Evolutionary conservation across 371 early-diverging fungal genomes (phyloP), one percentile per base, ranked within the genome.

Genomic region (Mortierella sp.): DNA sequence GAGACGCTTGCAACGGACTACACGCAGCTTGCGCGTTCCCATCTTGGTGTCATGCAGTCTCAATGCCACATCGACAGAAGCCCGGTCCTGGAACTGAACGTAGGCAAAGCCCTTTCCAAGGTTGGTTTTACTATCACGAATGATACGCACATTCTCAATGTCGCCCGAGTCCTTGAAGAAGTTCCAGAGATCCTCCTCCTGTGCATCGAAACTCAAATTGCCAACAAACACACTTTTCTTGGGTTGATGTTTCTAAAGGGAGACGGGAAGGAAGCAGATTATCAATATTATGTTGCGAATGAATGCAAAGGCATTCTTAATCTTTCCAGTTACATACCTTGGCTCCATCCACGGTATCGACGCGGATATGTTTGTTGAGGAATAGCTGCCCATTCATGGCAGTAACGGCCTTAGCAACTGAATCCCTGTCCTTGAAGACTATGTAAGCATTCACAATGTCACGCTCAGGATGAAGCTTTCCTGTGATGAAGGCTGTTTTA

Each of bases 51-150:
- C 94, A 57, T 93, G 83, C 48, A 95, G 81, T 64, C 90, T 89
- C 51, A 96, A 72, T 3, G 96, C 96, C 55, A 95, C 79, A 16
- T 84, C 82, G 13, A 96, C 94, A 12, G 89, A 65, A 12, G 88
- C 85, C 31, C 86, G 85, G 47, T 90, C 89, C 67, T 85, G 71
- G 68, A 93, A 93, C 68, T 90, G 89, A 34, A 93, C 95, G 78
- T 95, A 97, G 0, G 90, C 97, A 74, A 96, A 90, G 0, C 98
- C 98, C 72, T 97, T 98, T 52, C 98, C 98, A n/a, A 96, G 81
- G 63, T 94, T 95, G 8, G 94, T 95, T 66, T 85, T 87, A 27
- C 82, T 73, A 74, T 98, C 98, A 26, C 97, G 90, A 39, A 98
- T 86, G 19, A 95, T 82, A 9, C 98, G 86, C 26, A 97, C 95